phyloP scores from a whole-genome alignment of 768 basidiomycete species.

The Hericium erinaceus region DNA sequence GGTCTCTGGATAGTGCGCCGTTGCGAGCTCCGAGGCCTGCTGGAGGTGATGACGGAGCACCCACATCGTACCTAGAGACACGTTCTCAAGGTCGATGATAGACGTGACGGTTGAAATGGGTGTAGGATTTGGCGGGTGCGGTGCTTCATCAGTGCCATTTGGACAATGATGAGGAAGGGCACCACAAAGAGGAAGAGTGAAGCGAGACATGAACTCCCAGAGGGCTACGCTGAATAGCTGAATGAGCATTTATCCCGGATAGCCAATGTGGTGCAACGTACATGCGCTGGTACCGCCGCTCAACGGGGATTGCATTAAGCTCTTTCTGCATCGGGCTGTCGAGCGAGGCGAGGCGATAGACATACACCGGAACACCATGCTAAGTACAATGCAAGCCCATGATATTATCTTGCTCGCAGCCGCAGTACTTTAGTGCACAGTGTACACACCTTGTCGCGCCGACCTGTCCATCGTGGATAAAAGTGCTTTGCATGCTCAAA shows the following conservation, averaged over 20 bases:
- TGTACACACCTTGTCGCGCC: conserved; percentile 54
- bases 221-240: conserved; percentile 40
- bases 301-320: conserved; percentile 41
- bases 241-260: neutral
- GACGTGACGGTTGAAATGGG: conserved; percentile 29
- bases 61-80: conserved; percentile 62
- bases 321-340: conserved; percentile 45
- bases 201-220: conserved; percentile 59
- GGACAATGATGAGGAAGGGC: conserved; percentile 37
- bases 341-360: conserved; percentile 65
- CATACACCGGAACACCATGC: conserved; percentile 65
- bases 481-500: conserved; percentile 50
- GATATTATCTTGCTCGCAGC: neutral
- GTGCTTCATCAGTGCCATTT: too few species aligned
- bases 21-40: conserved; percentile 65
- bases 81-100: conserved; percentile 64
- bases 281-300: conserved; percentile 64
- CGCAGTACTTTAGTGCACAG: neutral
- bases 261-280: conserved; percentile 23
- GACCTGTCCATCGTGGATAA: conserved; percentile 78
- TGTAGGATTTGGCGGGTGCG: conserved; percentile 17
- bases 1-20: conserved; percentile 78
- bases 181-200: conserved; percentile 55
- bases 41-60: conserved; percentile 60
- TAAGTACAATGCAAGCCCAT: conserved; percentile 16